These are phyloP conservation scores for Coemansia sp. DNA, from an alignment of 192 early-diverging fungal genomes.

Conservation along the genomic window DNA sequence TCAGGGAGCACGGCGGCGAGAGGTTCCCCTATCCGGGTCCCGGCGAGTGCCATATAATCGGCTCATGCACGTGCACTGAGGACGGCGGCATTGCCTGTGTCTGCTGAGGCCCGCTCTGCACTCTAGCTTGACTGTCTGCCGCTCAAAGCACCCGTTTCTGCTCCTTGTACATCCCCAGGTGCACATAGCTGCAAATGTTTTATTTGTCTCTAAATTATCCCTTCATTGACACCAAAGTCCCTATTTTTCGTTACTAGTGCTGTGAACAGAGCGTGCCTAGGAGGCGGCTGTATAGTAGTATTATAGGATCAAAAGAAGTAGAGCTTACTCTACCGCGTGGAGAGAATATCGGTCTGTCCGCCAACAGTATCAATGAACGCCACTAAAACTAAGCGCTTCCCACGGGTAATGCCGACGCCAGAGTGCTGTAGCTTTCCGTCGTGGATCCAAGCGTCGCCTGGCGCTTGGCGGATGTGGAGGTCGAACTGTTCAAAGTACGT, in stretches of 20 bases:
- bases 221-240: no score
- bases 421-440: constrained; percentile 41
- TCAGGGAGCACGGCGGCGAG: constrained; percentile 28
- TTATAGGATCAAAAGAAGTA: no score
- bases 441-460: constrained; percentile 49
- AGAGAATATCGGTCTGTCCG: constrained; percentile 6
- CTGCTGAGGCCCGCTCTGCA: constrained; percentile 15
- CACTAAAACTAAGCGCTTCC: constrained; percentile 44
- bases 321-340: no score
- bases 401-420: constrained; percentile 38
- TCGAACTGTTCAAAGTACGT: constrained; percentile 37
- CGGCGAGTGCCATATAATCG: constrained; percentile 33
- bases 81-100: constrained; percentile 34
- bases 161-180: no score
- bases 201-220: no score
- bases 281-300: background rate
- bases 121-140: background rate
- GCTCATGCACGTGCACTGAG: constrained; percentile 24
- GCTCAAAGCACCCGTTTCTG: no score
- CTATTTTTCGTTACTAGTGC: no score
- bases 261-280: background rate
- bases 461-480: constrained; percentile 7
- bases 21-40: constrained; percentile 33
- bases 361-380: constrained; percentile 53
- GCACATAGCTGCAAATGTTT: no score